Evolutionary conservation across 2,329 filamentous ascomycete genomes (phyloP).

Genomic region (Dryadomyces quercus-mongolicae): DNA sequence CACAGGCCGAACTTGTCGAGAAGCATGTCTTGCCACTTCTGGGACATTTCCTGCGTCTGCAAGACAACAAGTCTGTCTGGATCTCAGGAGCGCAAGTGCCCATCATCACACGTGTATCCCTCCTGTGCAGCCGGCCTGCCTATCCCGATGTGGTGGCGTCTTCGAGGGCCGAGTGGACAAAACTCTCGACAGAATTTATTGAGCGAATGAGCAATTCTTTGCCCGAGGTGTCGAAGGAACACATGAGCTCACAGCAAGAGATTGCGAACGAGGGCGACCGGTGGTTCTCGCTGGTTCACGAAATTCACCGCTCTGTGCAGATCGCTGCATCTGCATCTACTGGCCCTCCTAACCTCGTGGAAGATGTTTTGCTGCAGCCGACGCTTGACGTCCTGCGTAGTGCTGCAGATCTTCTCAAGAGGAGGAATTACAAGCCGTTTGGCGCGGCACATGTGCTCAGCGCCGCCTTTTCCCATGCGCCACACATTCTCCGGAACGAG

Average conservation of each 20-base stretch:
- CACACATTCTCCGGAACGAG: conserved; percentile 26
- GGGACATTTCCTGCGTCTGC: conserved; percentile 36
- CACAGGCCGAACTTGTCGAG: conserved; percentile 29
- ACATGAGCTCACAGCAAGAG: conserved; percentile 56
- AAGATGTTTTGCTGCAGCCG: conserved; percentile 15
- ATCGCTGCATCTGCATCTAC: conserved; percentile 9
- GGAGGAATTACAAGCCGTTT: conserved; percentile 44
- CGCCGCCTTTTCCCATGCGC: conserved; percentile 26
- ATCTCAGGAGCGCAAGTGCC: conserved; percentile 20
- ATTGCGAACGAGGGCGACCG: conserved; percentile 55
- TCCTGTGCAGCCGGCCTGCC: conserved; percentile 27
- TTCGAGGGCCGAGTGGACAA: conserved; percentile 48
- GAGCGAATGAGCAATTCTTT: conserved; percentile 60
- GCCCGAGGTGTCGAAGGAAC: conserved; percentile 72
- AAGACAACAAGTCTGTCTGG: conserved; percentile 28
- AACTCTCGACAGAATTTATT: conserved; percentile 48
- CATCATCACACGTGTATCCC: conserved; percentile 35
- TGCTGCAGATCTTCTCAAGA: conserved; percentile 30
- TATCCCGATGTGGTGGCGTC: conserved; percentile 31
- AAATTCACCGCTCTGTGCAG: conserved; percentile 21
- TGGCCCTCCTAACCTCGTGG: conserved; percentile 8
- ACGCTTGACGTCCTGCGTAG: conserved; percentile 18
- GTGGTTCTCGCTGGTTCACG: conserved; percentile 49
- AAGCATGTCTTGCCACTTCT: conserved; percentile 42
- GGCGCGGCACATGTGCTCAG: conserved; percentile 37